phyloP scores from a whole-genome alignment of 2,329 filamentous ascomycete genomes.

The Thielaviopsis musarum region DNA sequence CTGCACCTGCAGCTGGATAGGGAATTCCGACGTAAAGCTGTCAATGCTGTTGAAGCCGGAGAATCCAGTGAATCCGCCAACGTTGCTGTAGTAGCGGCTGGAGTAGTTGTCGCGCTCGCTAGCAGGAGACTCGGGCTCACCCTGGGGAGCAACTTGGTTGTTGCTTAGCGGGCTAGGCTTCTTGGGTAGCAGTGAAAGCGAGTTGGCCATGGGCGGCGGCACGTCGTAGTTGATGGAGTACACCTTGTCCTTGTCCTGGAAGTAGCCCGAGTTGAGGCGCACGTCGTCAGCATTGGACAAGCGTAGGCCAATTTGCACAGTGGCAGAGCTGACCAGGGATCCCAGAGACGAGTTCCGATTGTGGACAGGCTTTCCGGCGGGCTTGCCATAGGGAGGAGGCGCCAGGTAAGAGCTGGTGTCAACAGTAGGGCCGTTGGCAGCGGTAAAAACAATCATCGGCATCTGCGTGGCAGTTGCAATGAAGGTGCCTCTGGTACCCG shows the following conservation, averaged over 20 bases:
- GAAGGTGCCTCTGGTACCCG: neutral
- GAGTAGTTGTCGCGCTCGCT: slow-evolving; percentile 14
- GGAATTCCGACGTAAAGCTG: neutral
- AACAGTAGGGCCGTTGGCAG: neutral
- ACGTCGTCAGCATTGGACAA: slow-evolving; percentile 43
- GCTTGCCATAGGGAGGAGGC: slow-evolving; percentile 5
- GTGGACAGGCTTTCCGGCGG: slow-evolving; percentile 21
- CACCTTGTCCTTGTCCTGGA: slow-evolving; percentile 21
- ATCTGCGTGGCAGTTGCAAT: neutral
- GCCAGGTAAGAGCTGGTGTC: neutral
- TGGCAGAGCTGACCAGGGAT: slow-evolving; percentile 48
- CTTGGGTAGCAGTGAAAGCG: neutral
- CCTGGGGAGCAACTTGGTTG: neutral
- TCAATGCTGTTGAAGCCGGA: slow-evolving; percentile 1
- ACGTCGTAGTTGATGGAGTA: slow-evolving; percentile 21
- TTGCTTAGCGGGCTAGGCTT: slow-evolving; percentile 19
- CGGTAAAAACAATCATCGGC: neutral
- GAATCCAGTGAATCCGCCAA: slow-evolving; percentile 8
- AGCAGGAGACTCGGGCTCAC: neutral
- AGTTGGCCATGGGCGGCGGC: slow-evolving; percentile 6
- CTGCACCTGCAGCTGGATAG: neutral
- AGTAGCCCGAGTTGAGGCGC: slow-evolving; percentile 19
- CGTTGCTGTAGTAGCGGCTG: slow-evolving; percentile 5
- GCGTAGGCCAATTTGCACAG: slow-evolving; percentile 54
- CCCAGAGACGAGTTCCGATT: slow-evolving; percentile 33